Evolutionary conservation across 805 yeast species (phyloP).

Genomic region (Candida ulmi): DNA sequence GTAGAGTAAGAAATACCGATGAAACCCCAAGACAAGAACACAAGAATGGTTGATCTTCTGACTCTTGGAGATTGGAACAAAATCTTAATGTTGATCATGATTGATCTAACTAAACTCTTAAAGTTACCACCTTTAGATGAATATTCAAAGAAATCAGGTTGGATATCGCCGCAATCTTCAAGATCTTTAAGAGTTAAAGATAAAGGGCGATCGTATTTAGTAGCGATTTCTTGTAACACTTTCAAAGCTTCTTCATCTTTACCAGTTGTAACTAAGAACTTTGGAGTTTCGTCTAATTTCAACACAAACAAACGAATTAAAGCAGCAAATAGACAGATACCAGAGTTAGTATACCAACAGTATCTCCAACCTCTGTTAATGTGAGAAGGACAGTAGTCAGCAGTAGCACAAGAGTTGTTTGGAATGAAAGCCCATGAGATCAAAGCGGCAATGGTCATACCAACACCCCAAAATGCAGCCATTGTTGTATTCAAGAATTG

Average conservation of each 20-base stretch:
- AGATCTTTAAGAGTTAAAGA: conserved; percentile 43
- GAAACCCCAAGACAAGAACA: conserved; percentile 45
- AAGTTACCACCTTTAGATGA: conserved; percentile 14
- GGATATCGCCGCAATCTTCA: conserved; percentile 36
- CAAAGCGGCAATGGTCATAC: conserved; percentile 45
- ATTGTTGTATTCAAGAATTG: conserved; percentile 45
- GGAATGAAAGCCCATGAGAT: conserved; percentile 51
- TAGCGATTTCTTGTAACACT: conserved; percentile 38
- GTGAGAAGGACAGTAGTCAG: conserved; percentile 36
- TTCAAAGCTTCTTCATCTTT: conserved; percentile 44
- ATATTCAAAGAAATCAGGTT: conserved; percentile 21
- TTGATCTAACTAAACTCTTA: conserved; percentile 15
- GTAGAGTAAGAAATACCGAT: conserved; percentile 50
- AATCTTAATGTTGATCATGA: conserved; percentile 32
- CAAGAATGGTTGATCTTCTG: conserved; percentile 35
- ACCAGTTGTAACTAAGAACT: conserved; percentile 43
- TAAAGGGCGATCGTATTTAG: conserved; percentile 34
- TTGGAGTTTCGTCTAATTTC: conserved; percentile 47
- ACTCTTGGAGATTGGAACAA: conserved; percentile 39
- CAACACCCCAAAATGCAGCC: conserved; percentile 54
- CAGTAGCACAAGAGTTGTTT: conserved; percentile 37
- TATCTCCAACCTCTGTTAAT: conserved; percentile 57
- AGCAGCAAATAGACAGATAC: conserved; percentile 41
- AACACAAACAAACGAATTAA: conserved; percentile 39
- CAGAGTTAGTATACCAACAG: conserved; percentile 47